A percentile compares a stretch with the other conserved stretches of the same genome.
These are phyloP conservation scores for Linnemannia schmuckeri DNA, from an alignment of 192 early-diverging fungal genomes.

Conservation along the genomic window DNA sequence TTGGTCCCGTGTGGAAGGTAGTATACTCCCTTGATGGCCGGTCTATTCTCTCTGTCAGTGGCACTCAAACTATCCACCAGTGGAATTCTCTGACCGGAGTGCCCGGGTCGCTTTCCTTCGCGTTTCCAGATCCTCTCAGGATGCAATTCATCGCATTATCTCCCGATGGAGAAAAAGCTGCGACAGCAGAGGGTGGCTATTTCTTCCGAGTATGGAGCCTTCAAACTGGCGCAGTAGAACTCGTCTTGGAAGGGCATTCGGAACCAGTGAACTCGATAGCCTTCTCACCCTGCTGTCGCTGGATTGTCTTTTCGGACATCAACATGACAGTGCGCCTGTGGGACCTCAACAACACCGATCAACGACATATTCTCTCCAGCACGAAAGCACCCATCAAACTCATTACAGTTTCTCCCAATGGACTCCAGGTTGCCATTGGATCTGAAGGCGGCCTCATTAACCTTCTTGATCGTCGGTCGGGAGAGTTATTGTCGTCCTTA, in stretches of 20 bases:
- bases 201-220: neutral
- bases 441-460: too few relatives aligned
- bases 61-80: neutral
- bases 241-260: too few relatives aligned
- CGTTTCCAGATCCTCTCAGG: neutral
- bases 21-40: too few relatives aligned
- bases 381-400: too few relatives aligned
- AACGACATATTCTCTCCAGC: too few relatives aligned
- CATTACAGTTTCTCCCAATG: neutral
- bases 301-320: neutral
- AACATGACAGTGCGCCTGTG: neutral
- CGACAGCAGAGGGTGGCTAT: neutral
- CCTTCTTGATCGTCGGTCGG: too few relatives aligned
- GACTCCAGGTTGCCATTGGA: neutral
- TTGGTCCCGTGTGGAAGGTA: neutral
- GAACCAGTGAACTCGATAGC: too few relatives aligned
- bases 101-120: neutral
- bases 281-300: neutral
- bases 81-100: neutral
- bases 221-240: neutral
- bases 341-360: neutral
- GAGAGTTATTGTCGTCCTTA: too few relatives aligned
- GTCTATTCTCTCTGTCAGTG: too few relatives aligned
- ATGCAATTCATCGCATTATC: neutral
- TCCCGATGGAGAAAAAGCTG: neutral